Evolutionary conservation across 495 filamentous ascomycete species (phyloP).

Genomic region (Penicillium cinerascens): DNA sequence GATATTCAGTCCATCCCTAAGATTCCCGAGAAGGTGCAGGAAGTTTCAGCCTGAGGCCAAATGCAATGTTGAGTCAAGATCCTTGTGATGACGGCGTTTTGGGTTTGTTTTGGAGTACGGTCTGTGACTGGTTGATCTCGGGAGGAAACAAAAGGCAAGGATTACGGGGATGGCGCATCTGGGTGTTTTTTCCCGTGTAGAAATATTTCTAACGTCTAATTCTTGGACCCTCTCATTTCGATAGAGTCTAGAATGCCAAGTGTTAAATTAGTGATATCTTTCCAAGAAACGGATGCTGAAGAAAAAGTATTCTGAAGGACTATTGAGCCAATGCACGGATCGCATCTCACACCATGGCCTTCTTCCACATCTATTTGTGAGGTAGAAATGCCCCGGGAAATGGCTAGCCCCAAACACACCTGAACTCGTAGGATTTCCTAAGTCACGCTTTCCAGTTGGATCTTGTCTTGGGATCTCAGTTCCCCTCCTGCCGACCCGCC

Average conservation of each 20-base stretch:
- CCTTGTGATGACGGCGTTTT: background rate
- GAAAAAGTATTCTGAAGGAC: no score
- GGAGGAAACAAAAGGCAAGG: background rate
- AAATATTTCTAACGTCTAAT: background rate
- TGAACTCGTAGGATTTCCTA: background rate
- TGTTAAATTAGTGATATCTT: background rate
- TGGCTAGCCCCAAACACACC: no score
- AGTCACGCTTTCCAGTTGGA: background rate
- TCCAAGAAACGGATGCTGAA: no score
- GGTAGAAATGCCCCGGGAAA: no score
- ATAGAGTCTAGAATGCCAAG: background rate
- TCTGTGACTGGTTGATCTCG: background rate
- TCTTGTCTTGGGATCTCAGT: background rate
- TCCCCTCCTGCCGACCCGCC: background rate
- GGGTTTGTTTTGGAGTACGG: background rate
- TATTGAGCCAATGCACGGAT: no score
- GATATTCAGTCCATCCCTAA: constrained; percentile 8
- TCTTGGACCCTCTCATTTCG: background rate
- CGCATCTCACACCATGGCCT: no score
- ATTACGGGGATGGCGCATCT: background rate
- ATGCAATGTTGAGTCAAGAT: background rate
- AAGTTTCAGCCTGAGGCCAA: constrained; percentile 3
- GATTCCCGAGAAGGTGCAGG: constrained; percentile 4
- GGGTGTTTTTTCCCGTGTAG: background rate
- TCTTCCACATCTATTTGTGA: no score